These are phyloP conservation scores for Sugiyamaella neomexicana DNA, from an alignment of 1,139 yeast species.

Conservation along the genomic window DNA sequence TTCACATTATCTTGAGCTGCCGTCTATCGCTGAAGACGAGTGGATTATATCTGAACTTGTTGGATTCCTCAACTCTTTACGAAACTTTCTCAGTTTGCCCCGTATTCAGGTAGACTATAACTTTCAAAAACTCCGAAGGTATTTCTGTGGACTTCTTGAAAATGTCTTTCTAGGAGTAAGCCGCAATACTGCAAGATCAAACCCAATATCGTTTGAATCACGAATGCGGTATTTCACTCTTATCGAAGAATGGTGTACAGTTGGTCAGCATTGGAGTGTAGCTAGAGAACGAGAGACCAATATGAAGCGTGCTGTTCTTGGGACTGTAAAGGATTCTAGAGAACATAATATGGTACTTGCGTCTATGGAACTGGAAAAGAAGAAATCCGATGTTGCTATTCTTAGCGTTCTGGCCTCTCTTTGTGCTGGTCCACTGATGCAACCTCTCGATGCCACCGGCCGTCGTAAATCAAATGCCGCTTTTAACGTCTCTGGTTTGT, in stretches of 20 bases:
- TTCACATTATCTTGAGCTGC: constrained; percentile 58
- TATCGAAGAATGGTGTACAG: constrained; percentile 93
- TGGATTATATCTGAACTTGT: constrained; percentile 68
- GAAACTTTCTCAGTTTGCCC: constrained; percentile 59
- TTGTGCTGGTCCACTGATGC: constrained; percentile 50
- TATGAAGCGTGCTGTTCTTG: constrained; percentile 47
- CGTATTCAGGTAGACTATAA: constrained; percentile 66
- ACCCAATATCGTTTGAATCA: constrained; percentile 80
- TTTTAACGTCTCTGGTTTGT: constrained; percentile 66
- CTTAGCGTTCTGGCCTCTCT: constrained; percentile 82
- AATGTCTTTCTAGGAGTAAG: constrained; percentile 59
- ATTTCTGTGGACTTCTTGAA: constrained; percentile 76
- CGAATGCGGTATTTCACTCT: constrained; percentile 78
- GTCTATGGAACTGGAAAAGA: constrained; percentile 77
- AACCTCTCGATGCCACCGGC: constrained; percentile 32
- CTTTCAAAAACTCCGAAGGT: constrained; percentile 74
- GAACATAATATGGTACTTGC: constrained; percentile 56
- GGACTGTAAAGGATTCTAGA: constrained; percentile 34
- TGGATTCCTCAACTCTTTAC: constrained; percentile 62
- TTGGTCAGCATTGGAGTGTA: constrained; percentile 57
- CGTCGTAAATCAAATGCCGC: constrained; percentile 49
- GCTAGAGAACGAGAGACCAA: constrained; percentile 66
- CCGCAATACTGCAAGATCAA: constrained; percentile 45
- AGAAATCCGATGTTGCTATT: constrained; percentile 68
- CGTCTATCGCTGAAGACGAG: constrained; percentile 59